Evolutionary conservation across 177 flowering plant species (phyloP).

Genomic region (Vitis hybrid): DNA sequence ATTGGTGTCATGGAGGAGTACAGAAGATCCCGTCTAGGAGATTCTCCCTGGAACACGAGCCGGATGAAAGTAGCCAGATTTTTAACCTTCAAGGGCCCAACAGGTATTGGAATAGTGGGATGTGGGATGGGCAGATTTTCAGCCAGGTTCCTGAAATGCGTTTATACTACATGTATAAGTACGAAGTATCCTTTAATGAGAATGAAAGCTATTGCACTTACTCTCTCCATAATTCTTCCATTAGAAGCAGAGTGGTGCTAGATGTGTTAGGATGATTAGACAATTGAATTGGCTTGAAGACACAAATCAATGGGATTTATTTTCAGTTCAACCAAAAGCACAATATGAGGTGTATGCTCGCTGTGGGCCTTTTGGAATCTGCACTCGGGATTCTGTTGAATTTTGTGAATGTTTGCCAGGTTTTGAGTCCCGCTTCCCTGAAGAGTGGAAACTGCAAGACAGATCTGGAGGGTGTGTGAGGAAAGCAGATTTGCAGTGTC

Average conservation of each 20-base stretch:
- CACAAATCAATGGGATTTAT: constrained; percentile 26
- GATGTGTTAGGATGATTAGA: constrained; percentile 36
- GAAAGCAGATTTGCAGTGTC: neutral
- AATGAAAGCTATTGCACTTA: constrained; percentile 41
- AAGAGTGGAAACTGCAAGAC: constrained; percentile 13
- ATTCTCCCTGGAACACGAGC: constrained; percentile 29
- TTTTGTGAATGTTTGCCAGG: constrained; percentile 30
- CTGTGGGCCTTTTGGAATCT: constrained; percentile 39
- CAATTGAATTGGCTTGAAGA: constrained; percentile 22
- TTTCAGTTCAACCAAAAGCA: constrained; percentile 39
- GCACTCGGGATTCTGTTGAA: constrained; percentile 12
- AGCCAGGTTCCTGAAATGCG: constrained; percentile 38
- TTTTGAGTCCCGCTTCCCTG: constrained; percentile 14
- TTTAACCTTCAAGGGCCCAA: constrained; percentile 19
- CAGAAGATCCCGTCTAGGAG: constrained; percentile 47
- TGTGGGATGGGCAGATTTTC: constrained; percentile 31
- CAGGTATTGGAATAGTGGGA: constrained; percentile 41
- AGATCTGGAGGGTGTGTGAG: constrained; percentile 7
- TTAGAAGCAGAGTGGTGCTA: constrained; percentile 26
- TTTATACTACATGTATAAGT: constrained; percentile 24
- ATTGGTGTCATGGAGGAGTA: constrained; percentile 46
- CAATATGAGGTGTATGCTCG: constrained; percentile 22
- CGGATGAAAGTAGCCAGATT: constrained; percentile 25
- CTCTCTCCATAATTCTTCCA: constrained; percentile 12
- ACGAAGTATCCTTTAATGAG: constrained; percentile 25